Percentiles rank a stretch among this genome's conserved stretches.
These are phyloP conservation scores for Cryptococcus amylolentus DNA, from an alignment of 1,284 basidiomycete genomes.

Conservation along the genomic window DNA sequence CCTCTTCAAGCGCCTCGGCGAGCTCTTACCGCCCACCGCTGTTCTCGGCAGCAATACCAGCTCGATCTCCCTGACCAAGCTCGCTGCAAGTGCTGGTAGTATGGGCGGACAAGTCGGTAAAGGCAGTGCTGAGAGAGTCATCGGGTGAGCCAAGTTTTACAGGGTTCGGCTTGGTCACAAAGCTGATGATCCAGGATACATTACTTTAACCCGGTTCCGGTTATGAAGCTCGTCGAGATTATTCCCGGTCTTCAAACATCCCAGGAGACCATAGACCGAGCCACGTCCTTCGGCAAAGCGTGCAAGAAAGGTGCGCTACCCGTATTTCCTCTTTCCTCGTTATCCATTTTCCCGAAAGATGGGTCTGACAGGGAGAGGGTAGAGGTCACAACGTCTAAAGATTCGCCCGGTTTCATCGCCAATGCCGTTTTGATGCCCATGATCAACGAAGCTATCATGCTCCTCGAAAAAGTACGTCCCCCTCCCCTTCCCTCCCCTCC, in stretches of 20 bases:
- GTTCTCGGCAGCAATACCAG: conserved; percentile 93
- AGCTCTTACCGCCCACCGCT: conserved; percentile 64
- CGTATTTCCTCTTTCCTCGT: neutral
- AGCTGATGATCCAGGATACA: conserved; percentile 58
- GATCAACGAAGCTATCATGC: conserved; percentile 76
- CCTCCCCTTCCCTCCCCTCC: neutral
- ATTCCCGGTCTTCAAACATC: conserved; percentile 91
- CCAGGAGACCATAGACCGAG: conserved; percentile 67
- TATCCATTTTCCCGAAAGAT: neutral
- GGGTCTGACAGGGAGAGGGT: conserved; percentile 1
- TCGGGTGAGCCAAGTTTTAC: conserved; percentile 7
- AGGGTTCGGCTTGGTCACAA: neutral
- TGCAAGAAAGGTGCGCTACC: conserved; percentile 76
- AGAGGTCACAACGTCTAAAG: conserved; percentile 84
- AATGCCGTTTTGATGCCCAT: conserved; percentile 52
- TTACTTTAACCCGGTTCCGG: conserved; percentile 93
- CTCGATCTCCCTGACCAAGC: conserved; percentile 90
- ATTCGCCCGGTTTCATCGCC: conserved; percentile 73
- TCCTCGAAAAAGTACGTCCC: conserved; percentile 68
- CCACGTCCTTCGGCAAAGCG: conserved; percentile 75
- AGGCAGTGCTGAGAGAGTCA: conserved; percentile 65
- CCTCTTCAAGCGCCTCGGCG: conserved; percentile 71
- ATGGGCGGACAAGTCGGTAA: conserved; percentile 52
- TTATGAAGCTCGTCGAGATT: conserved; percentile 91
- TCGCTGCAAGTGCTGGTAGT: conserved; percentile 72